Conservation (phyloP, 768 basidiomycete species). For the Leccinum longicurvipes region DNA sequence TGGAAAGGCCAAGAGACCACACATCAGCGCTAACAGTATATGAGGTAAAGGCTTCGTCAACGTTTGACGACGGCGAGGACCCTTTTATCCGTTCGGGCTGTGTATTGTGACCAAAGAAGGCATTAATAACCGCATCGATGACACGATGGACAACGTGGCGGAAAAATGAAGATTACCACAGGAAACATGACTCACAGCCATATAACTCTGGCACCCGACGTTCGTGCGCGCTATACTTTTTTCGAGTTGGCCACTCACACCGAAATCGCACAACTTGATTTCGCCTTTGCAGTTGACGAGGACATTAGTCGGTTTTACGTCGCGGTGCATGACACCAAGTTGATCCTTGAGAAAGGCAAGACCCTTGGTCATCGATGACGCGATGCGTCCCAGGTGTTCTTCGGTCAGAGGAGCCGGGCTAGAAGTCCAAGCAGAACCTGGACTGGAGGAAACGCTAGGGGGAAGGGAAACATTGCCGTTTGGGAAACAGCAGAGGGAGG, state of each 20-base stretch:
- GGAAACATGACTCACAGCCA: conserved; percentile 68
- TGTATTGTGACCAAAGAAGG: conserved; percentile 1
- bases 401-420: conserved; percentile 53
- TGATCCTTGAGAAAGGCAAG: conserved; percentile 95
- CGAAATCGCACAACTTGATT: conserved; percentile 96
- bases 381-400: conserved; percentile 78
- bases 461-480: conserved; percentile 35
- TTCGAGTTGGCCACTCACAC: conserved; percentile 97
- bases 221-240: conserved; percentile 96
- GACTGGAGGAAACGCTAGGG: conserved; percentile 30
- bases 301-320: conserved; percentile 94
- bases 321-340: conserved; percentile 80
- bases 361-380: conserved; percentile 79
- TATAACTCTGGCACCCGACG: conserved; percentile 97
- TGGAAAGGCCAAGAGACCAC: conserved; percentile 92
- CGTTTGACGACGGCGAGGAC: conserved; percentile 52
- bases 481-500: conserved; percentile 60
- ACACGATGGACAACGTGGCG: conserved; percentile 1
- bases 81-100: conserved; percentile 97
- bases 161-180: conserved; percentile 1
- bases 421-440: conserved; percentile 34
- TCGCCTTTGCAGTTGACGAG: conserved; percentile 85
- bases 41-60: conserved; percentile 38
- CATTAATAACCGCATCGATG: neutral
- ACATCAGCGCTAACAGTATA: conserved; percentile 98